Conservation (phyloP, 2,329 filamentous ascomycete species). For the Neofusicoccum laricinum region DNA sequence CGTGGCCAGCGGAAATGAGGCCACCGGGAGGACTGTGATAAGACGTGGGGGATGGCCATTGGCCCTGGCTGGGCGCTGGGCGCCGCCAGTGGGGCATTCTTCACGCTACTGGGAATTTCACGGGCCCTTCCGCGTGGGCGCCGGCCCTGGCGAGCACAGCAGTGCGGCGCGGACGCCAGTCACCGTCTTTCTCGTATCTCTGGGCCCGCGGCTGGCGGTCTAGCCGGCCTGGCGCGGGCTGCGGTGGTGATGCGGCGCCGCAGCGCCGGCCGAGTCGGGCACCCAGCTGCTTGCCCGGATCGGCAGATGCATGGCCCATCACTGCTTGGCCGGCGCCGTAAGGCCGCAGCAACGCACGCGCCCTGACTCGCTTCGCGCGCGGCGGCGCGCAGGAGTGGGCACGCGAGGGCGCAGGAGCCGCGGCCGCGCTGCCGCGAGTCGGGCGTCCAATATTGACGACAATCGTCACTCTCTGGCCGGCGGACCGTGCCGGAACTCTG, state of each 20-base stretch:
- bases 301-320: not conserved
- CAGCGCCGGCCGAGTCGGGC: not conserved
- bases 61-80: not conserved
- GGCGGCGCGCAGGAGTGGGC: not conserved
- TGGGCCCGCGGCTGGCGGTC: not conserved
- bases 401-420: not conserved
- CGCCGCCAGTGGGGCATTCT: not conserved
- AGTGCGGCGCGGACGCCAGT: not conserved
- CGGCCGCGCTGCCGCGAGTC: not conserved
- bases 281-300: not conserved
- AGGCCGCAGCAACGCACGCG: too few relatives aligned
- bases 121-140: not conserved
- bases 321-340: not conserved
- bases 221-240: not conserved
- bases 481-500: constrained; percentile 5
- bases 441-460: not conserved
- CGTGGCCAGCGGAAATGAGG: not conserved
- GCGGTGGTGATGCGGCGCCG: not conserved
- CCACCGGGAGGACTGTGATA: not conserved
- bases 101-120: not conserved
- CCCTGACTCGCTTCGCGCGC: too few relatives aligned
- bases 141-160: not conserved
- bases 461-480: not conserved
- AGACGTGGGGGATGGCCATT: constrained; percentile 13
- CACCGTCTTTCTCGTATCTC: not conserved